Evolutionary conservation across 345 rosid genomes (phyloP), one percentile per base, ranked within the genome.

Genomic region (Jatropha curcas): DNA sequence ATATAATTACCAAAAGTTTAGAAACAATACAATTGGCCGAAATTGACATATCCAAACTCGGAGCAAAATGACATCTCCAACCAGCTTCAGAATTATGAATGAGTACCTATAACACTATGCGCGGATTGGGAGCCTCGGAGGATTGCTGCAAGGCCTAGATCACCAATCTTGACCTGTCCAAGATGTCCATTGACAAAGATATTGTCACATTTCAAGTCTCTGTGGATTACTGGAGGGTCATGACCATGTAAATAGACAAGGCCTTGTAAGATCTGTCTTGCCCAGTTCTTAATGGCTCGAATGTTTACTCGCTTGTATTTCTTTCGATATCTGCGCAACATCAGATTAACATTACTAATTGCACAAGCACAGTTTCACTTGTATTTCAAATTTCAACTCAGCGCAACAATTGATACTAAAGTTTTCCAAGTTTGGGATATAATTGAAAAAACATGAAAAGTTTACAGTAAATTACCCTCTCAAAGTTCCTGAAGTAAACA

Each of bases 401-500:
- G n/a, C n/a, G n/a, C n/a, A n/a, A n/a, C n/a, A n/a, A n/a, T n/a
- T n/a, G n/a, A n/a, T n/a, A n/a, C n/a, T n/a, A n/a, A n/a, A 12
- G 43, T 8, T 4, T 45, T n/a, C 12, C 19, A 64, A 46, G 31
- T 37, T 41, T 22, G 5, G 37, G 9, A 20, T 3, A 1, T 11
- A 11, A 10, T 3, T 45, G 17, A 2, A 17, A 11, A 45, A n/a
- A n/a, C n/a, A n/a, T n/a, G n/a, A n/a, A n/a, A n/a, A n/a, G n/a
- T n/a, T n/a, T n/a, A n/a, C n/a, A n/a, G 34, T 13, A 22, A 68
- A 51, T 73, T 83, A 91, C 97, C 84, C 87, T 78, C 97, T 77
- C 60, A 91, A 91, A 70, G 88, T 86, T 72, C 97, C 97, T 43
- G 97, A 91, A 71, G 94, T 88, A 73, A 91, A 91, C 91, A 91